Percentiles rank a stretch among this genome's conserved stretches.
Evolutionary conservation across 2,329 filamentous ascomycete genomes (phyloP).

Genomic region (Aureobasidium sp.): DNA sequence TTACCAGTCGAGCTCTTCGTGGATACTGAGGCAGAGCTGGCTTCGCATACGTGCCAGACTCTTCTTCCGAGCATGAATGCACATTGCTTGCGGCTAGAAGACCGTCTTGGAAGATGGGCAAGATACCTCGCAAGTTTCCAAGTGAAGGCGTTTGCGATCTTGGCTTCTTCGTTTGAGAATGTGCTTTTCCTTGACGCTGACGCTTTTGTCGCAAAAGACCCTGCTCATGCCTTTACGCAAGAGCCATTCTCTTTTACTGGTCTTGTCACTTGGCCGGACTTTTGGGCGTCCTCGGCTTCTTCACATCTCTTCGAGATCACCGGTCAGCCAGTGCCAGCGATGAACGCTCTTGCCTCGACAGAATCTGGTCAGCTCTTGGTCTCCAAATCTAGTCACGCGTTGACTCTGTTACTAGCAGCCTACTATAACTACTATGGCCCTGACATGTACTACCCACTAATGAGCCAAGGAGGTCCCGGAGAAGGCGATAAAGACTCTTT

Average conservation of each 20-base stretch:
- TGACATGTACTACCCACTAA: conserved; percentile 38
- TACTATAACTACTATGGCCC: conserved; percentile 47
- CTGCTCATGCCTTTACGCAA: conserved; percentile 33
- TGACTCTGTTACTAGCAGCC: conserved; percentile 39
- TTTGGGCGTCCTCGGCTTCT: conserved; percentile 37
- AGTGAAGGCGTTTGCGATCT: conserved; percentile 42
- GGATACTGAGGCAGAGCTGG: conserved; percentile 36
- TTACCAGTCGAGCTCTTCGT: conserved; percentile 43
- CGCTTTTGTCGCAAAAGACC: conserved; percentile 39
- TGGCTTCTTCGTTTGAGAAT: conserved; percentile 45
- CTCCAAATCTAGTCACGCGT: conserved; percentile 36
- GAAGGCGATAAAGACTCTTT: conserved; percentile 49
- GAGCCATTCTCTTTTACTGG: conserved; percentile 37
- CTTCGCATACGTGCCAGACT: conserved; percentile 36
- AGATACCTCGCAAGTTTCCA: conserved; percentile 32
- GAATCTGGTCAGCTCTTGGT: conserved; percentile 43
- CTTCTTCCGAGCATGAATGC: conserved; percentile 39
- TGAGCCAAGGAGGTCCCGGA: conserved; percentile 42
- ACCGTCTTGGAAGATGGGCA: conserved; percentile 29
- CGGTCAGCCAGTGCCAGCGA: conserved; percentile 25
- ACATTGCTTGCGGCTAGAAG: conserved; percentile 38
- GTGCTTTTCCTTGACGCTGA: conserved; percentile 46
- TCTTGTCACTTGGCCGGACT: conserved; percentile 44
- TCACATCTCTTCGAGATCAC: conserved; percentile 35
- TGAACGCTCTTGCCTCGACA: conserved; percentile 25